These are phyloP conservation scores for Yamadazyma songkhlaensis DNA, from an alignment of 1,139 yeast species.

Conservation along the genomic window DNA sequence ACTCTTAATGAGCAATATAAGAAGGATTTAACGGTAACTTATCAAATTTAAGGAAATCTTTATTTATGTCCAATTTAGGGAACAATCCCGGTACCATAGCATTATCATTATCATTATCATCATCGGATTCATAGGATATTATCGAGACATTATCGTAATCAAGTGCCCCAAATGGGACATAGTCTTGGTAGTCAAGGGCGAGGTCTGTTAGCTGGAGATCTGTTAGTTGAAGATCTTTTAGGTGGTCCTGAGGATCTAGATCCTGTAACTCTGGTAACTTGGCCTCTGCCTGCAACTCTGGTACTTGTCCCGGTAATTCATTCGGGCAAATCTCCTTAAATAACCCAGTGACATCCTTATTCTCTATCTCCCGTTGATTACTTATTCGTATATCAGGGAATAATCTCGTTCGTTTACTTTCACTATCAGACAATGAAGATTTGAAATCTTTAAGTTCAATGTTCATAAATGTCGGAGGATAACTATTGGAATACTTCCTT, in stretches of 20 bases:
- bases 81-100: constrained; percentile 36
- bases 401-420: too few species aligned
- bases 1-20: constrained; percentile 8
- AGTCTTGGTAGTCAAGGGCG: too few species aligned
- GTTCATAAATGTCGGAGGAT: constrained; percentile 7
- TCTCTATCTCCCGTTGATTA: too few species aligned
- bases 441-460: not conserved
- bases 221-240: too few species aligned
- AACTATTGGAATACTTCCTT: constrained; percentile 6
- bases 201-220: too few species aligned
- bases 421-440: not conserved
- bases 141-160: not conserved
- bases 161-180: too few species aligned
- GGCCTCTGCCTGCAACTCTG: too few species aligned
- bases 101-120: constrained; percentile 8
- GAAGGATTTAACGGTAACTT: constrained; percentile 31
- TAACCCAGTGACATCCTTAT: not conserved
- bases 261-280: too few species aligned
- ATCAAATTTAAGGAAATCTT: constrained; percentile 19
- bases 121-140: not conserved
- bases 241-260: too few species aligned
- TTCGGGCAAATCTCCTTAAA: too few species aligned
- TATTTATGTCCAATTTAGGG: constrained; percentile 32
- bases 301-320: too few species aligned
- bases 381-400: too few species aligned